phyloP scores from a whole-genome alignment of 805 yeast species.

The Wickerhamia fluorescens region DNA sequence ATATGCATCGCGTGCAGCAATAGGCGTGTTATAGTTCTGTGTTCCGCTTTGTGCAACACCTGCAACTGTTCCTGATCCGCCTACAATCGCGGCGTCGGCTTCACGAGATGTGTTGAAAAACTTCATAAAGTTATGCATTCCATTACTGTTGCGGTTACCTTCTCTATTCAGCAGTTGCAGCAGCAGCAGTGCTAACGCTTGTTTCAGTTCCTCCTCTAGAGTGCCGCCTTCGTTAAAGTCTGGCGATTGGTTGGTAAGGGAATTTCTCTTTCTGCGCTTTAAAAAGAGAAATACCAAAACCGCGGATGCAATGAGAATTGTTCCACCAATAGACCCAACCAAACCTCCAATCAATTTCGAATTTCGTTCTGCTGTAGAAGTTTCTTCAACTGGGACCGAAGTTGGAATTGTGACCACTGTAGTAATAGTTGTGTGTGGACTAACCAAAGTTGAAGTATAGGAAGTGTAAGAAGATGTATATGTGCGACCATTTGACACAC shows the following conservation, averaged over 20 bases:
- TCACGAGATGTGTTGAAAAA: too few relatives aligned
- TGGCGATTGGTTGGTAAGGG: conserved; percentile 35
- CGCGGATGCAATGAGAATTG: conserved; percentile 31
- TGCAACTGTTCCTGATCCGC: too few relatives aligned
- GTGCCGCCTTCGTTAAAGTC: conserved; percentile 30
- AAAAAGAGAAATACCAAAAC: conserved; percentile 30
- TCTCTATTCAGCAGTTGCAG: conserved; percentile 1
- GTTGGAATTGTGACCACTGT: conserved; percentile 34
- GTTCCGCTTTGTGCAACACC: not conserved
- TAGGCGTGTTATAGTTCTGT: too few relatives aligned
- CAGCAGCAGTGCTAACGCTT: conserved; percentile 5
- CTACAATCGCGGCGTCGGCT: too few relatives aligned
- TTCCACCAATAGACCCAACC: conserved; percentile 42
- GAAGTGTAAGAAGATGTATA: conserved; percentile 5
- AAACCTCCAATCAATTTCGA: conserved; percentile 37
- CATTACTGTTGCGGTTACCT: too few relatives aligned
- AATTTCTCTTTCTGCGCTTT: conserved; percentile 19
- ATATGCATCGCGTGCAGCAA: not conserved
- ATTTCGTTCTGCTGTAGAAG: conserved; percentile 12
- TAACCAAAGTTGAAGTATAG: conserved; percentile 15
- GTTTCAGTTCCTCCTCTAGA: conserved; percentile 12
- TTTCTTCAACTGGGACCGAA: conserved; percentile 12
- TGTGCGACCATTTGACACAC: not conserved
- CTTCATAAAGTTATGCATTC: too few relatives aligned
- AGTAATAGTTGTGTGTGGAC: conserved; percentile 33